Base-by-base conservation (phyloP, 257 asterid species). In the Parsonsia alboflavescens region DNA sequence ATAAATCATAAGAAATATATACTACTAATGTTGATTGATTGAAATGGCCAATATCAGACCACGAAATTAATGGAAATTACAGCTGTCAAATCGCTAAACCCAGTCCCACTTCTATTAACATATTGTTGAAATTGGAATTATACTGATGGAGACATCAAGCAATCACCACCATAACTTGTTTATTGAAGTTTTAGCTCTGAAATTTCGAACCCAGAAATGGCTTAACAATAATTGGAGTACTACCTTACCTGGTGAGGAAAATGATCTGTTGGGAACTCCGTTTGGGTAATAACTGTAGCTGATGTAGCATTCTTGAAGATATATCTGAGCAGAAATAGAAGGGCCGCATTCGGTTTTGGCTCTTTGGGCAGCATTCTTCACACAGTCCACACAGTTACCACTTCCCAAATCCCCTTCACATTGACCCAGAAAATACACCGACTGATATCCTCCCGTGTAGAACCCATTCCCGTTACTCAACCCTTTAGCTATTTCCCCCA, bases 381-480 rank as follows among this genome's bases (percentile, higher is more conserved):
- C 97, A 73, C 98, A 91, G 79, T 71, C 78, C 90, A 85, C 96
- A 30, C 97, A 93, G 68, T 91, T 93, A 46, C 68, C 86, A 50
- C 82, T 75, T 54, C 80, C 71, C 41, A 94, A 75, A 78, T 84
- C 97, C 6, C 97, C 97, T 71, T 94, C 96, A 75, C 98, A 94
- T 86, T 93, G 97, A 6, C 96, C 98, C 93, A 91, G 3, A 73
- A 85, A 91, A 48, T 85, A 89, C 2, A 93, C 91, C 57, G 91
- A 86, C 80, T 86, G 71, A 70, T 86, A 89, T 56, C 80, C 96
- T 41, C 85, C 93, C 0, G 96, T 82, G 66, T 86, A 93, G 62
- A 89, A 93, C 79, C 96, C 96, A 28, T 36, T 76, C 72, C 76
- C 70, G 56, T 54, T 79, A 48, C 76, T 82, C 64, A 87, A 79